Evolutionary conservation across 2,329 filamentous ascomycete species (phyloP), one percentile per base, ranked within the genome.

Genomic region (Anthostomella pinea): DNA sequence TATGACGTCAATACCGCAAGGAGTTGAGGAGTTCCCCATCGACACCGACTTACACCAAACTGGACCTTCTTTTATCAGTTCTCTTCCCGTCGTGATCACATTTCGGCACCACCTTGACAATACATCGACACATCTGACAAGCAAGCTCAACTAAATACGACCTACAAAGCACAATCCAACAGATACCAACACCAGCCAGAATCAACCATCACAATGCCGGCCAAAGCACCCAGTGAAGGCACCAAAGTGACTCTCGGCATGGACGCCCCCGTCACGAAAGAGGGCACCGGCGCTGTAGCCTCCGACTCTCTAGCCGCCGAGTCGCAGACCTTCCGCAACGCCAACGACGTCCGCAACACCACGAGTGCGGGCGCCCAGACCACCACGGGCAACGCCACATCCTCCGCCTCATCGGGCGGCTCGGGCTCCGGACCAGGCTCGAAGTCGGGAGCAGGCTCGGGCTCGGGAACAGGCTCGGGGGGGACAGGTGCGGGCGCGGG

Each of bases 281-380:
- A 93, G 60, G 66, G 72, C 10, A 67, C 82, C 5, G 87, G 87
- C 34, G 53, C 69, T 17, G 72, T 91, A 2, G 65, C 74, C 28
- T 67, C 73, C 10, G 85, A 84, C 62, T 91, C 85, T 6, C 79
- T 94, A 5, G 87, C 87, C 8, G 83, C 79, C 40, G 82, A 91
- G 54, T 93, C 86, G 0, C 37, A 52, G 14, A 35, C 52, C 15
- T 64, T 79, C 41, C 65, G 69, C 30, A 49, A 67, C 15, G 72
- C 72, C 39, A 85, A 84, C 46, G 66, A 60, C 9, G 87, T 73
- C 25, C 59, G 69, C 5, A 65, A 67, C 66, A 7, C 73, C 74
- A n/a, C n/a, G n/a, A n/a, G n/a, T n/a, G n/a, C n/a, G n/a, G n/a
- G n/a, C n/a, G n/a, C n/a, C n/a, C n/a, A n/a, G n/a, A n/a, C n/a